These are phyloP conservation scores for Inga oerstediana DNA, from an alignment of 306 rosid species.

Conservation along the genomic window DNA sequence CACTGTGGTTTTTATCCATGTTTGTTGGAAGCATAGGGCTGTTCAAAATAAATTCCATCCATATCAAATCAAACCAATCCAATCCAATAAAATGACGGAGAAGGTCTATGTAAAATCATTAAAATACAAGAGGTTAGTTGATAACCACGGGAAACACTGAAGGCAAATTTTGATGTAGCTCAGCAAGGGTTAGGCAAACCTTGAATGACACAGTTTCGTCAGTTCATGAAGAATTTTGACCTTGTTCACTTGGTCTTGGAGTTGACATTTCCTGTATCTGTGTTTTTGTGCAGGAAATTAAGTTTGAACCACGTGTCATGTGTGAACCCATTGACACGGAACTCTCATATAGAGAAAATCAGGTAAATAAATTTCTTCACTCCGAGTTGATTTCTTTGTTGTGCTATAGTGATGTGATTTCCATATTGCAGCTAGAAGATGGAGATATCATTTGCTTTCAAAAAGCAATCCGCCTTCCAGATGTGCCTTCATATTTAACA, in stretches of 20 bases:
- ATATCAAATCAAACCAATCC: not conserved
- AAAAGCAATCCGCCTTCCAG: conserved; percentile 76
- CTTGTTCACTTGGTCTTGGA: no score
- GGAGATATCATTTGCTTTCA: conserved; percentile 96
- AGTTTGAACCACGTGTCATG: conserved; percentile 93
- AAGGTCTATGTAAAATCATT: not conserved
- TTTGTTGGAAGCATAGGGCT: not conserved
- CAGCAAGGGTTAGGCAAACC: no score
- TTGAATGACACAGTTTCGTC: no score
- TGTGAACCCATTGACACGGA: conserved; percentile 91
- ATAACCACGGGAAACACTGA: no score
- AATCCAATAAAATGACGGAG: not conserved
- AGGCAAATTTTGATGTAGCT: no score
- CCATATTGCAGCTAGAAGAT: conserved; percentile 75
- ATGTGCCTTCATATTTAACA: conserved; percentile 89
- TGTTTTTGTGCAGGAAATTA: conserved; percentile 71
- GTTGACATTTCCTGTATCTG: not conserved
- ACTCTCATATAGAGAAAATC: conserved; percentile 69
- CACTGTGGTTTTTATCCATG: conserved; percentile 12
- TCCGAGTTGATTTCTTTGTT: not conserved
- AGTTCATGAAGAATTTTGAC: no score
- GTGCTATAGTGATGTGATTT: conserved; percentile 19
- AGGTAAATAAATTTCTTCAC: conserved; percentile 50
- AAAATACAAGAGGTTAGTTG: no score
- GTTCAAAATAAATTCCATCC: not conserved